These are phyloP conservation scores for Metschnikowia noctiluminum DNA, from an alignment of 805 yeast species.

Conservation along the genomic window DNA sequence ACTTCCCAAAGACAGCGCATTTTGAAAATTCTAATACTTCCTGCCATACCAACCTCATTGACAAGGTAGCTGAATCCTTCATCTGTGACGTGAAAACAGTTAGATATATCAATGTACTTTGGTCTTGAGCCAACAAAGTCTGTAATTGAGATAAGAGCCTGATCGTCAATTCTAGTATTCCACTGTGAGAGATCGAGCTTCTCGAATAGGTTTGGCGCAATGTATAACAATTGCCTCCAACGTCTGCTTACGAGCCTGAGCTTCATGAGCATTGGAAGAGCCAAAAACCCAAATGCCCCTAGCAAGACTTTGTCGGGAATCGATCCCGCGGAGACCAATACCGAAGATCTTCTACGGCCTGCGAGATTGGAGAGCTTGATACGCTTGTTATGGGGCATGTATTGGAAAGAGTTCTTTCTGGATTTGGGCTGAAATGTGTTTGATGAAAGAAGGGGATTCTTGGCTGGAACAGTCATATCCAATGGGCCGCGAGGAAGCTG, in stretches of 20 bases:
- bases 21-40: constrained; percentile 49
- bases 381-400: constrained; percentile 54
- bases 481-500: constrained; percentile 15
- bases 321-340: constrained; percentile 50
- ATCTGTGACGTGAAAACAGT: constrained; percentile 76
- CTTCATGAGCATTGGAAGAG: constrained; percentile 59
- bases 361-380: constrained; percentile 44
- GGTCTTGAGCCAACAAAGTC: constrained; percentile 74
- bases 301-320: constrained; percentile 60
- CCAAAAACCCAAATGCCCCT: constrained; percentile 49
- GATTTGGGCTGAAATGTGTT: constrained; percentile 27
- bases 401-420: constrained; percentile 40
- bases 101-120: constrained; percentile 55
- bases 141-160: constrained; percentile 53
- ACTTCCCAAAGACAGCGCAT: constrained; percentile 78
- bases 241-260: constrained; percentile 55
- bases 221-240: constrained; percentile 64
- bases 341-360: constrained; percentile 52
- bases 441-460: constrained; percentile 35
- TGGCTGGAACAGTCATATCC: constrained; percentile 33
- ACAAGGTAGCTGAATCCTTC: constrained; percentile 70
- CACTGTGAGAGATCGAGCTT: constrained; percentile 57
- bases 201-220: constrained; percentile 51
- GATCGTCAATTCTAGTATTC: constrained; percentile 59
- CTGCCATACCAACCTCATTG: constrained; percentile 66